Base-by-base conservation (phyloP, 495 filamentous ascomycete species). In the Saxispiralis lemnorum region DNA sequence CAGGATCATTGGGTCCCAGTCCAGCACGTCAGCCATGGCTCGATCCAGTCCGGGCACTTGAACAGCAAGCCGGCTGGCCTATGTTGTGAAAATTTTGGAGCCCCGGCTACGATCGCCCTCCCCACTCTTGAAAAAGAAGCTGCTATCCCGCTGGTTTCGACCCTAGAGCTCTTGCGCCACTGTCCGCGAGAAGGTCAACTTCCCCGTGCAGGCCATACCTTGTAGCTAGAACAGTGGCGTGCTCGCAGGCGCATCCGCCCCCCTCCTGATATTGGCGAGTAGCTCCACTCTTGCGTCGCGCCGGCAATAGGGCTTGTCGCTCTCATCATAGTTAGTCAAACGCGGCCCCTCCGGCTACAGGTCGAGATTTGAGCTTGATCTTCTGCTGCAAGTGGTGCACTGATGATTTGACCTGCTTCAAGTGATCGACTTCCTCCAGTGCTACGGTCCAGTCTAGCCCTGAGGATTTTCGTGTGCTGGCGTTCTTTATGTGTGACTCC, bases 211-310 rank as follows among this genome's bases (percentile, higher is more conserved):
- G 13, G 54, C 56, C 43, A 48, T 41, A n/a, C 55, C 61, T 18
- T 47, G 47, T n/a, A 66, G 51, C 62, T 60, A 66, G 44, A 62
- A 62, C 45, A 63, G 14, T 20, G 28, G 14, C 43, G 24, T 32
- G n/a, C 10, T 28, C 9, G 24, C 24, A 28, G 24, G 24, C 2
- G 31, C 41, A 13, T 53, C 42, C 0, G 39, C 51, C 56, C 56
- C 59, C 17, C 38, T 14, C 10, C 34, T 19, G 39, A 57, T 57
- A 14, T 54, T 37, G 7, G 45, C 28, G 15, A 58, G 57, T 4
- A 59, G 45, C 10, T 55, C 49, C 11, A 44, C 48, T 10, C 57
- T 40, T 1, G 57, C 59, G 19, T 47, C 36, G 12, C 31, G 33
- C 12, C 53, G 51, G 35, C 56, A 60, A 28, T 32, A 38, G n/a